phyloP scores from a whole-genome alignment of 2,329 filamentous ascomycete species.

The Nothopassalora personata region DNA sequence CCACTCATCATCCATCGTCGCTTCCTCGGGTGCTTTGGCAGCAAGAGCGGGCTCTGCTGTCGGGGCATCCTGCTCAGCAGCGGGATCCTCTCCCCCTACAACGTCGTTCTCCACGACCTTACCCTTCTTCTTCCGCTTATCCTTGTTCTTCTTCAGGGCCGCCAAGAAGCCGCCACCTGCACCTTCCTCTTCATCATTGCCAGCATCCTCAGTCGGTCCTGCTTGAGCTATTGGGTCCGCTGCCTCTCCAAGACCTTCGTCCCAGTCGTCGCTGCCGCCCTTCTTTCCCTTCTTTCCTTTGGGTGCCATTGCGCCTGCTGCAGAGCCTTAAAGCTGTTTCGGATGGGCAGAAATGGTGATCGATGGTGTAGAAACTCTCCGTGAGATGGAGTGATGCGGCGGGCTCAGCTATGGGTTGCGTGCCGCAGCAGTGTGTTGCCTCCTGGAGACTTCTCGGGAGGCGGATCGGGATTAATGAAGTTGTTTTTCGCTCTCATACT shows the following conservation, averaged over 20 bases:
- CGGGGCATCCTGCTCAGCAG: slow-evolving; percentile 39
- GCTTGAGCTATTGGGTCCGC: slow-evolving; percentile 57
- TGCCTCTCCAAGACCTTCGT: slow-evolving; percentile 80
- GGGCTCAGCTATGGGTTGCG: slow-evolving; percentile 28
- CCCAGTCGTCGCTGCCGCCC: slow-evolving; percentile 80
- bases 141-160: slow-evolving; percentile 51
- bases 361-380: background rate
- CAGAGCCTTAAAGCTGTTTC: background rate
- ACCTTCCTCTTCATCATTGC: slow-evolving; percentile 47
- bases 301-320: slow-evolving; percentile 61
- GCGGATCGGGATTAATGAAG: slow-evolving; percentile 28
- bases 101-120: slow-evolving; percentile 63
- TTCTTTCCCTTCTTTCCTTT: slow-evolving; percentile 94
- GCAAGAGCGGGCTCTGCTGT: slow-evolving; percentile 41
- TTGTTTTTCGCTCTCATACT: slow-evolving; percentile 28
- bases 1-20: slow-evolving; percentile 53
- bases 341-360: background rate
- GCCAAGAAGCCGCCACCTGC: slow-evolving; percentile 45
- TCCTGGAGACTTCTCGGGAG: slow-evolving; percentile 24
- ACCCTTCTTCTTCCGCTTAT: slow-evolving; percentile 86
- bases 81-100: slow-evolving; percentile 61
- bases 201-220: slow-evolving; percentile 39
- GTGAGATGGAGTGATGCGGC: slow-evolving; percentile 4
- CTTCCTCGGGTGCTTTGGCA: slow-evolving; percentile 73
- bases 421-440: slow-evolving; percentile 16